Evolutionary conservation across 495 filamentous ascomycete genomes (phyloP), one percentile per base, ranked within the genome.

Genomic region (Aspergillus nidulans): DNA sequence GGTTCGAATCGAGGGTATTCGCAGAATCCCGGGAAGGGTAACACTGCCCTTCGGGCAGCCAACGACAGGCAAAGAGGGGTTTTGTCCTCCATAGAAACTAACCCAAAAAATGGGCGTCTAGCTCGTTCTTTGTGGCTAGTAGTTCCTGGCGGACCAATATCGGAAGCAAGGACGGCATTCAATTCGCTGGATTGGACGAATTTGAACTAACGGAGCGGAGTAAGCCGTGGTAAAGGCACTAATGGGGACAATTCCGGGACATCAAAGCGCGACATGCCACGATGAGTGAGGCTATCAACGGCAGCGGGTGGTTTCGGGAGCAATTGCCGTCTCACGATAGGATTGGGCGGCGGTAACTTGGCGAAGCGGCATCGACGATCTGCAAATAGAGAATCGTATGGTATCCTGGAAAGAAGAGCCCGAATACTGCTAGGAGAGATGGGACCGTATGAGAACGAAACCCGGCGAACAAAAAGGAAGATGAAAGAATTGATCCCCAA

Each of bases 271-370:
- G 16, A 20, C 6, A 40, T 39, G 47, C 47, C 30, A 49, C 46
- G 28, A 49, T 38, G 46, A 4, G 19, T 24, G 49, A 49, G 36
- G 45, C 38, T 39, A 56, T 56, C 53, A 49, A 24, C 45, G 25
- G 46, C 36, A 25, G 45, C 45, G 45, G 44, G 39, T 49, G 53
- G 53, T 49, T 56, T 56, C 53, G 53, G 53, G 53, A 30, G 34
- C 16, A 30, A 18, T 24, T 23, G n/a, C 28, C 26, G 39, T 34
- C 25, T 42, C 44, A 21, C 7, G 39, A 49, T 49, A 21, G 53
- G 34, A 49, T 49, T 56, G 53, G 53, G 38, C 34, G 53, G 49
- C 9, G 36, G 20, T 13, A 42, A 20, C 46, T 45, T 25, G 23
- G 18, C 25, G 9, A 20, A 48, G 15, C 38, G 30, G 32, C 7